These are phyloP conservation scores for Phyllachora maydis DNA, from an alignment of 2,329 filamentous ascomycete genomes.

Conservation along the genomic window DNA sequence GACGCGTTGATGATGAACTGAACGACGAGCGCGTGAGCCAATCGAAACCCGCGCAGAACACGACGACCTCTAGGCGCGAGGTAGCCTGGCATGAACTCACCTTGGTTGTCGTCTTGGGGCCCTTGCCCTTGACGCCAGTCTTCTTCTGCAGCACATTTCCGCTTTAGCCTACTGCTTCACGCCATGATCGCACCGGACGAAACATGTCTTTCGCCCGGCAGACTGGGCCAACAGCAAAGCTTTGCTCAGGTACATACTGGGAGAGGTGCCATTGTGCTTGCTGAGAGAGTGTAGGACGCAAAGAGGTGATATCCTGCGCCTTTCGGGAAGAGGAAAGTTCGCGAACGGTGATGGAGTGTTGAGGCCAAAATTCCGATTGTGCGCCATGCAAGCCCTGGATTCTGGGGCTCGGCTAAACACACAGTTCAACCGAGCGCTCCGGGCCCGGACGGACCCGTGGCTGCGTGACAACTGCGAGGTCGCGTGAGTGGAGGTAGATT, in stretches of 20 bases:
- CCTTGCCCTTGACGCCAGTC: constrained; percentile 39
- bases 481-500: too few species aligned
- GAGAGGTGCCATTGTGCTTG: constrained; percentile 60
- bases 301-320: constrained; percentile 72
- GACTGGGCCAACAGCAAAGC: constrained; percentile 84
- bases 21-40: too few species aligned
- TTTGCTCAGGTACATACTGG: constrained; percentile 68
- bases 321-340: too few species aligned
- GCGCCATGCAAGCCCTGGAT: too few species aligned
- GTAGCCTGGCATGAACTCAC: constrained; percentile 18
- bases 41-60: too few species aligned
- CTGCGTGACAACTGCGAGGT: too few species aligned
- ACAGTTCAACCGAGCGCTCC: too few species aligned
- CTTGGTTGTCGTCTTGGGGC: constrained; percentile 68
- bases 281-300: constrained; percentile 21
- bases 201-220: constrained; percentile 2
- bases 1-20: constrained; percentile 99
- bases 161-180: constrained; percentile 88
- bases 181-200: constrained; percentile 23
- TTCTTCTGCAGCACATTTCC: constrained; percentile 32
- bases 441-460: too few species aligned
- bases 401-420: too few species aligned
- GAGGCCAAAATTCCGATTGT: too few species aligned
- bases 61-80: neutral
- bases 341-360: too few species aligned